A percentile compares a stretch with the other conserved stretches of the same genome.
phyloP scores from a whole-genome alignment of 2,329 filamentous ascomycete species.

The Verticillium nonalfalfae region DNA sequence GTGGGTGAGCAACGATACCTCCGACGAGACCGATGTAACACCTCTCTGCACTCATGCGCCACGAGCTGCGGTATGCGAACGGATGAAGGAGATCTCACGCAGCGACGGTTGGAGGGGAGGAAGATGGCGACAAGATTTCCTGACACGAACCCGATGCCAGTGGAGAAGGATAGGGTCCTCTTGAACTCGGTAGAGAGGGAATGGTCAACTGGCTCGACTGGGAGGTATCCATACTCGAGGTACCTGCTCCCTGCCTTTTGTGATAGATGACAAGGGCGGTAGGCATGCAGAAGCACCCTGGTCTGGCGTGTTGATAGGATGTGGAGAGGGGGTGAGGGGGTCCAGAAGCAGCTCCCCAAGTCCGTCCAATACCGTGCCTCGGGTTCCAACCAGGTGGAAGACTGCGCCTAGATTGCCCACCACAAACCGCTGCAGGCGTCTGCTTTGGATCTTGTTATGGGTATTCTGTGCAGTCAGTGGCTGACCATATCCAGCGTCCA shows the following conservation, averaged over 20 bases:
- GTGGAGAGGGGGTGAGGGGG: background rate
- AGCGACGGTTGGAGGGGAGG: slow-evolving; percentile 1
- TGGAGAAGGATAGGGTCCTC: slow-evolving; percentile 7
- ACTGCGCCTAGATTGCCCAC: background rate
- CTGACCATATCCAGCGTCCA: background rate
- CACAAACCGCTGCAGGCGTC: background rate
- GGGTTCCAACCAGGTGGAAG: background rate
- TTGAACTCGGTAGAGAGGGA: background rate
- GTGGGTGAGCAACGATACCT: slow-evolving; percentile 1
- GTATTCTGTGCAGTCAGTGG: background rate
- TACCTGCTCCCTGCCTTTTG: slow-evolving; percentile 4
- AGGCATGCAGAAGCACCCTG: background rate
- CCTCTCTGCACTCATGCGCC: background rate
- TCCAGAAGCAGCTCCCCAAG: background rate
- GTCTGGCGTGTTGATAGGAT: background rate
- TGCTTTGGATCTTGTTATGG: background rate
- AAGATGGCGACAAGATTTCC: slow-evolving; percentile 6
- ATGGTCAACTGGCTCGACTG: slow-evolving; percentile 3
- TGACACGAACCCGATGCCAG: slow-evolving; percentile 7
- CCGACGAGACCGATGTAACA: background rate
- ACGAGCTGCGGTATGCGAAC: background rate
- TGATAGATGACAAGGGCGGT: background rate
- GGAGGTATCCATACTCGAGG: slow-evolving; percentile 3
- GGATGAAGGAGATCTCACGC: slow-evolving; percentile 1
- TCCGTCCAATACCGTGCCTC: background rate